Conservation (phyloP, 768 basidiomycete genomes). For the Dioszegia hungarica region DNA sequence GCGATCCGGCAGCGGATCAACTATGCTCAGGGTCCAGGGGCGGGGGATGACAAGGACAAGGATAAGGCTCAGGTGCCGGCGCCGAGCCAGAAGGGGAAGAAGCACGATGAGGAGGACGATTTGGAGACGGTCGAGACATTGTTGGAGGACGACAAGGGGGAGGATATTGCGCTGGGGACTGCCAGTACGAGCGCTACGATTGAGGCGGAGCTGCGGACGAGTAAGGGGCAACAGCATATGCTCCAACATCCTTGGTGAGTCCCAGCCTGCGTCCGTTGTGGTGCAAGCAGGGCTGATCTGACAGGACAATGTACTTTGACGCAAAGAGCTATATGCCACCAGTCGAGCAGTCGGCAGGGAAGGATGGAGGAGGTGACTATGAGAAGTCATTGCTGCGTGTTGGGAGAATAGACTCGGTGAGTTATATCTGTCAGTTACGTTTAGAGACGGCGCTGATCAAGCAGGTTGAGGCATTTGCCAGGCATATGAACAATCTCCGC, state of each 20-base stretch:
- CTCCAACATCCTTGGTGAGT: conserved; percentile 75
- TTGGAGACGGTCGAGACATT: conserved; percentile 2
- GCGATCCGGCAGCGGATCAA: conserved; percentile 29
- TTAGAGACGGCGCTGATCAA: not conserved
- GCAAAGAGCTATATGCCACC: conserved; percentile 64
- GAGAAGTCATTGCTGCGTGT: conserved; percentile 69
- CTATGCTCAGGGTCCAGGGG: not conserved
- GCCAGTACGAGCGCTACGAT: not conserved
- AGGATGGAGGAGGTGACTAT: conserved; percentile 45
- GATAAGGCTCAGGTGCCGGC: not conserved
- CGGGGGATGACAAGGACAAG: not conserved
- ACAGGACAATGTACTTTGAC: conserved; percentile 89
- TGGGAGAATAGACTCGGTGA: conserved; percentile 77
- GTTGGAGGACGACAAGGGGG: not conserved
- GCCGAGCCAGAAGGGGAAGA: not conserved
- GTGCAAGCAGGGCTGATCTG: not conserved
- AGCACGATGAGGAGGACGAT: not conserved
- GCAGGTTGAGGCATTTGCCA: conserved; percentile 41
- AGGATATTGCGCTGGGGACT: not conserved
- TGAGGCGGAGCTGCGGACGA: not conserved
- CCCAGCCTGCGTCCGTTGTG: not conserved
- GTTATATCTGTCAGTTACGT: conserved; percentile 5
- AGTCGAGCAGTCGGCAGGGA: conserved; percentile 53
- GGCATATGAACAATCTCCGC: conserved; percentile 43
- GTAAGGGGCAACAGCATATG: conserved; percentile 50